These are phyloP conservation scores for Nakaseomyces bracarensis DNA, from an alignment of 1,139 yeast species.

Conservation along the genomic window DNA sequence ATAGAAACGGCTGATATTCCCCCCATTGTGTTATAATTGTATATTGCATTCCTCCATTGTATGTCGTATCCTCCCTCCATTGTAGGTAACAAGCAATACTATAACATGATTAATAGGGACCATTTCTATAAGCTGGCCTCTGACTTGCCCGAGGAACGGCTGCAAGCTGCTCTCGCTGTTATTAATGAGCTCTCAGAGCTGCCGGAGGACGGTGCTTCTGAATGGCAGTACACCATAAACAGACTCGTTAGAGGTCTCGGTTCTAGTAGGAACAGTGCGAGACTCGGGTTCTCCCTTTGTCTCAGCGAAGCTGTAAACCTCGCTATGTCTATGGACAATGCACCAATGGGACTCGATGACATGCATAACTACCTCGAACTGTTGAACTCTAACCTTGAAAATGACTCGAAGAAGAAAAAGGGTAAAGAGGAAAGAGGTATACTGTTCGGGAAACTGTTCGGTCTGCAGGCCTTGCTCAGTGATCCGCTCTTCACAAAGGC, in stretches of 20 bases:
- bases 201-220: slow-evolving; percentile 41
- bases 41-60: no score
- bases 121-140: slow-evolving; percentile 73
- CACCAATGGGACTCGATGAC: slow-evolving; percentile 23
- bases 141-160: slow-evolving; percentile 63
- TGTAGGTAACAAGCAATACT: no score
- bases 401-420: slow-evolving; percentile 40
- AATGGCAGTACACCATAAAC: slow-evolving; percentile 75
- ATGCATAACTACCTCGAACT: slow-evolving; percentile 31
- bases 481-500: slow-evolving; percentile 36
- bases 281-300: slow-evolving; percentile 86
- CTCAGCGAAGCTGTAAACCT: slow-evolving; percentile 60
- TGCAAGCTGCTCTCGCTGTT: slow-evolving; percentile 61
- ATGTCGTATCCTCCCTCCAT: no score
- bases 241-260: slow-evolving; percentile 75
- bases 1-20: no score
- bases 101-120: slow-evolving; percentile 50
- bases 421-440: slow-evolving; percentile 80
- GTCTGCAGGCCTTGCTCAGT: slow-evolving; percentile 66
- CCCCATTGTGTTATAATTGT: no score
- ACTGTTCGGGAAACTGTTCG: slow-evolving; percentile 78
- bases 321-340: slow-evolving; percentile 29
- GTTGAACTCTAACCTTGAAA: slow-evolving; percentile 38
- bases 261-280: slow-evolving; percentile 74
- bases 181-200: slow-evolving; percentile 45